phyloP scores from a whole-genome alignment of 208 protist species.

The Leptomonas pyrrhocoris region DNA sequence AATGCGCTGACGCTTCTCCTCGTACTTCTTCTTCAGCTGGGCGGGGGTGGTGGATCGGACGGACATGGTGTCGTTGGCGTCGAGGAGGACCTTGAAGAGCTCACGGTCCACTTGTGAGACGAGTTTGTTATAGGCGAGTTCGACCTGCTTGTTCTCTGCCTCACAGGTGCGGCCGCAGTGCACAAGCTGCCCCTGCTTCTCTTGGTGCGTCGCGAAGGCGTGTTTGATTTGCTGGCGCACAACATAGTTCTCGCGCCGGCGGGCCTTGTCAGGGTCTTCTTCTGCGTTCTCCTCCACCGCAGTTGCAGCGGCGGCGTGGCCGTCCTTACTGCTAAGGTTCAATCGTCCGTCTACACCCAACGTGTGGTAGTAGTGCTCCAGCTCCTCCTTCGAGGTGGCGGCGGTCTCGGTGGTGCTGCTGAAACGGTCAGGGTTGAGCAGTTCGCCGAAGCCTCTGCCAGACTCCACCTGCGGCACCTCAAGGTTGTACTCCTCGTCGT shows the following conservation, averaged over 20 bases:
- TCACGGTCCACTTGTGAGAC: slow-evolving; percentile 85
- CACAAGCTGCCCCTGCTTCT: slow-evolving; percentile 77
- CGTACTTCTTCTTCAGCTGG: slow-evolving; percentile 76
- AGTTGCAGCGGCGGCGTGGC: background rate
- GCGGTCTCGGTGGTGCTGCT: slow-evolving; percentile 4
- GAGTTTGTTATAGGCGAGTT: slow-evolving; percentile 82
- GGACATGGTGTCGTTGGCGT: slow-evolving; percentile 77
- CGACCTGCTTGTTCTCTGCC: slow-evolving; percentile 76
- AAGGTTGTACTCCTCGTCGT: slow-evolving; percentile 85
- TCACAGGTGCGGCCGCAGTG: slow-evolving; percentile 78
- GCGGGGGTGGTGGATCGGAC: slow-evolving; percentile 45
- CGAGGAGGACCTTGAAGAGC: slow-evolving; percentile 82
- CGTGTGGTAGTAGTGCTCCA: slow-evolving; percentile 77
- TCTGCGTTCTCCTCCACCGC: background rate
- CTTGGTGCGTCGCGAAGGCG: slow-evolving; percentile 66
- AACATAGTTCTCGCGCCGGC: slow-evolving; percentile 77
- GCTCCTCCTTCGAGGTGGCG: slow-evolving; percentile 28
- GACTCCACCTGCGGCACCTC: slow-evolving; percentile 85
- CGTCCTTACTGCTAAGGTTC: slow-evolving; percentile 21
- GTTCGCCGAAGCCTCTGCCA: slow-evolving; percentile 71
- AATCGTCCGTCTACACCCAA: slow-evolving; percentile 69
- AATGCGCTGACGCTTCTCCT: slow-evolving; percentile 70
- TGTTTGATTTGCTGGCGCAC: slow-evolving; percentile 74
- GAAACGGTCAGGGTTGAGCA: slow-evolving; percentile 32
- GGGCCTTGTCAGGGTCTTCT: slow-evolving; percentile 59